phyloP scores from a whole-genome alignment of 2,329 filamentous ascomycete species.

The Emergomyces africanus region DNA sequence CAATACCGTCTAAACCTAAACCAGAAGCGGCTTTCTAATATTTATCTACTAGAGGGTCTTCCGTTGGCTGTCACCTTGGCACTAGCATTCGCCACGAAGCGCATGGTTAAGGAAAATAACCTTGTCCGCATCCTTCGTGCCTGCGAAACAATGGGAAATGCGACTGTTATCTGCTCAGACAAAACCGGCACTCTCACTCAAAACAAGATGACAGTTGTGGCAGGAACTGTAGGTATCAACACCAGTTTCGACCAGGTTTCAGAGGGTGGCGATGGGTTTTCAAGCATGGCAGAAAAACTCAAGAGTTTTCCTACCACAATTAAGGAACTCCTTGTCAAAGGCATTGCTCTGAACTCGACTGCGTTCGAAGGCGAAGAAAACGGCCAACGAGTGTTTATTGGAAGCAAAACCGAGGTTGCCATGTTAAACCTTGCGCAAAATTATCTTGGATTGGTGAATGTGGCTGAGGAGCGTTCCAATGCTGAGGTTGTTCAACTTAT shows the following conservation, averaged over 20 bases:
- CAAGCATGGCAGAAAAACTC: constrained; percentile 17
- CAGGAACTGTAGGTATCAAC: constrained; percentile 51
- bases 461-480: constrained; percentile 50
- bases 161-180: constrained; percentile 67
- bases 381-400: constrained; percentile 51
- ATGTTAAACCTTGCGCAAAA: constrained; percentile 56
- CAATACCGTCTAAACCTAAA: neutral
- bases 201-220: constrained; percentile 65
- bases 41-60: constrained; percentile 46
- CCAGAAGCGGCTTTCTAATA: neutral
- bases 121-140: constrained; percentile 63
- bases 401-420: constrained; percentile 67
- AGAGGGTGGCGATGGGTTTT: constrained; percentile 9
- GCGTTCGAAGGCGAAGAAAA: constrained; percentile 65
- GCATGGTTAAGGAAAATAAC: constrained; percentile 68
- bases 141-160: constrained; percentile 72
- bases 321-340: constrained; percentile 28
- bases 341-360: constrained; percentile 45
- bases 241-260: constrained; percentile 40
- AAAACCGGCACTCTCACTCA: constrained; percentile 65
- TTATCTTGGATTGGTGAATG: constrained; percentile 50
- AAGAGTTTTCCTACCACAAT: constrained; percentile 20
- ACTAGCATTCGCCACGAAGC: constrained; percentile 61
- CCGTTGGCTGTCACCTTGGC: constrained; percentile 67
- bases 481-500: constrained; percentile 53